Evolutionary conservation across 768 basidiomycete genomes (phyloP).

Genomic region (Coprinopsis cinerea): DNA sequence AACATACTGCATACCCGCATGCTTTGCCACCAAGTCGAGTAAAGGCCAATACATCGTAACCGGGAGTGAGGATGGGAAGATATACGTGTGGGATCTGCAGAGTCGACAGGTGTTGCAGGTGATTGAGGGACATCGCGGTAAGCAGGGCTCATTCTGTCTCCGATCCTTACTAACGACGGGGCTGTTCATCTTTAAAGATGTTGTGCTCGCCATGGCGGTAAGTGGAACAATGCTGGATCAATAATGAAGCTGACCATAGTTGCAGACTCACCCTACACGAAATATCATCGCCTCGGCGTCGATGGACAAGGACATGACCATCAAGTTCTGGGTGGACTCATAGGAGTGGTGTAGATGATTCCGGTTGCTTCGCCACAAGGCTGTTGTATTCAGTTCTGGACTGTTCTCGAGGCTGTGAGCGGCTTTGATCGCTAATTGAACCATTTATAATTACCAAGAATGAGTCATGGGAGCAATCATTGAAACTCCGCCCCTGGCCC

Average conservation of each 20-base stretch:
- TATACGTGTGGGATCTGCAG: constrained; percentile 89
- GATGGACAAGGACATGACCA: constrained; percentile 83
- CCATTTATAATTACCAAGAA: constrained; percentile 3
- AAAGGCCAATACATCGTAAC: constrained; percentile 69
- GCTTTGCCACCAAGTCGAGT: constrained; percentile 45
- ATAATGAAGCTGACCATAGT: constrained; percentile 4
- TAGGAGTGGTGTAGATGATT: constrained; percentile 7
- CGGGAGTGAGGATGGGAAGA: constrained; percentile 86
- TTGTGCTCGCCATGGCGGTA: constrained; percentile 77
- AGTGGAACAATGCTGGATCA: constrained; percentile 16
- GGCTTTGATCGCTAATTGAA: constrained; percentile 4
- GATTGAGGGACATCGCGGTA: constrained; percentile 79
- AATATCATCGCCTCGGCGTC: constrained; percentile 82
- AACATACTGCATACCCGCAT: constrained; percentile 73
- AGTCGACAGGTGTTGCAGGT: constrained; percentile 69
- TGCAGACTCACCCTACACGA: constrained; percentile 69
- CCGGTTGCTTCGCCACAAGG: no score
- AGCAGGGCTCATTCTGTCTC: constrained; percentile 1
- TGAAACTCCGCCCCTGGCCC: constrained; percentile 31
- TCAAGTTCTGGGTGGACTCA: constrained; percentile 73
- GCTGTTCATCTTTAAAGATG: constrained; percentile 29
- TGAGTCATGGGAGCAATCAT: constrained; percentile 8
- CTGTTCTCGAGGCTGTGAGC: constrained; percentile 1
- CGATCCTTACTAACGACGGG: neutral
- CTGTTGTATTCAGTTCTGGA: constrained; percentile 1